Evolutionary conservation across 2,329 filamentous ascomycete genomes (phyloP).

Genomic region (Xylaria sp.): DNA sequence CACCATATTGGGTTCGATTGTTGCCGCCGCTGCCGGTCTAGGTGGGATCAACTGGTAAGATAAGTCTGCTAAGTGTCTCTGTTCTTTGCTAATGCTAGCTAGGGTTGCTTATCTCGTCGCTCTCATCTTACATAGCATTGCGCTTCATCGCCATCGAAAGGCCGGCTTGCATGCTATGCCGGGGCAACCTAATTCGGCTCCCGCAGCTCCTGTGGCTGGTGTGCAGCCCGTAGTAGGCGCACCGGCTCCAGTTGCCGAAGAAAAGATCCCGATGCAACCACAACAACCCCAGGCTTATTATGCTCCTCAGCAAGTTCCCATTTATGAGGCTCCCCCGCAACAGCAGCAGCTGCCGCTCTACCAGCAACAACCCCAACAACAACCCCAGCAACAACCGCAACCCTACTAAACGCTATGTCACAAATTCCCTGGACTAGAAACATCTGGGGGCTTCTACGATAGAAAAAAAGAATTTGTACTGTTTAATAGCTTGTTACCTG

Average conservation of each 20-base stretch:
- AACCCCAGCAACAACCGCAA: conserved; percentile 7
- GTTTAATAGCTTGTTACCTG: neutral
- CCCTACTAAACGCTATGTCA: neutral
- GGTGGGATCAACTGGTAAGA: conserved; percentile 53
- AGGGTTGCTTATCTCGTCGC: conserved; percentile 52
- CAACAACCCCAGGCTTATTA: conserved; percentile 31
- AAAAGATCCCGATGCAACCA: conserved; percentile 40
- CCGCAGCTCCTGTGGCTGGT: conserved; percentile 10
- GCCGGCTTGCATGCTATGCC: conserved; percentile 49
- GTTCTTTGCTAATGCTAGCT: conserved; percentile 10
- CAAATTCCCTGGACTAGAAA: neutral
- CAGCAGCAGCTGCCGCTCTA: conserved; percentile 17
- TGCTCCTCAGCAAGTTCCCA: conserved; percentile 12
- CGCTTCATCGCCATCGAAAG: conserved; percentile 51
- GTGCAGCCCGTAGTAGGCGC: neutral
- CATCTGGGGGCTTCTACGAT: neutral
- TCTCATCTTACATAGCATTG: conserved; percentile 49
- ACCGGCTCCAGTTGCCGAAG: conserved; percentile 21
- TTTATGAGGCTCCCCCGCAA: conserved; percentile 9
- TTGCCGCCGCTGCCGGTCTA: conserved; percentile 47
- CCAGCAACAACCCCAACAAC: neutral
- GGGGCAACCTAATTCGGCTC: conserved; percentile 21
- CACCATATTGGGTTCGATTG: conserved; percentile 33
- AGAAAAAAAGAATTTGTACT: neutral
- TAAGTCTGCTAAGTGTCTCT: neutral